phyloP scores from a whole-genome alignment of 1,139 yeast genomes.

The Lodderomyces jiufengensis region DNA sequence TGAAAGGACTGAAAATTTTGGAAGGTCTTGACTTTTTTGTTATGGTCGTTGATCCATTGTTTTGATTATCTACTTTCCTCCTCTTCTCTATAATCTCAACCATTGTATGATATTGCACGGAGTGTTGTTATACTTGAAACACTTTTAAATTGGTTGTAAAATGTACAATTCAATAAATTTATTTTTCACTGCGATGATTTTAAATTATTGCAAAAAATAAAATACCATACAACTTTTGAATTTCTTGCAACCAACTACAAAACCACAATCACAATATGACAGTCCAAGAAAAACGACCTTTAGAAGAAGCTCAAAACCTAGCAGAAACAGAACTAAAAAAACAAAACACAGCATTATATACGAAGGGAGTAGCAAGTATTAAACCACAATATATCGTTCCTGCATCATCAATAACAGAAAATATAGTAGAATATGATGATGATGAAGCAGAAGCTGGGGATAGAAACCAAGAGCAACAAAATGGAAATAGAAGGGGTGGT shows the following conservation, averaged over 20 bases:
- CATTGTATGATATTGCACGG: no score
- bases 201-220: not conserved
- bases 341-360: constrained; percentile 16
- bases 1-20: constrained; percentile 43
- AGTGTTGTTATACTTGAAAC: no score
- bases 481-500: constrained; percentile 16
- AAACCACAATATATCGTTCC: constrained; percentile 57
- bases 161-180: no score
- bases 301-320: constrained; percentile 13
- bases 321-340: constrained; percentile 20
- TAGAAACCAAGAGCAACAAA: constrained; percentile 27
- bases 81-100: constrained; percentile 31
- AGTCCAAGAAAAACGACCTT: constrained; percentile 18
- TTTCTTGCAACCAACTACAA: not conserved
- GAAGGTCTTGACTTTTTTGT: constrained; percentile 19
- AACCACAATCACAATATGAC: no score
- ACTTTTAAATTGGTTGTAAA: no score
- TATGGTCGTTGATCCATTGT: not conserved
- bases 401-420: constrained; percentile 13
- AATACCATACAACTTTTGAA: no score
- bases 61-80: constrained; percentile 21
- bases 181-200: constrained; percentile 7
- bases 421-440: constrained; percentile 46
- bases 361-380: constrained; percentile 61
- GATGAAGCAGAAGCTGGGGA: constrained; percentile 49